These are phyloP conservation scores for Zymoseptoria crescenta DNA, from an alignment of 2,329 filamentous ascomycete species.

Conservation along the genomic window DNA sequence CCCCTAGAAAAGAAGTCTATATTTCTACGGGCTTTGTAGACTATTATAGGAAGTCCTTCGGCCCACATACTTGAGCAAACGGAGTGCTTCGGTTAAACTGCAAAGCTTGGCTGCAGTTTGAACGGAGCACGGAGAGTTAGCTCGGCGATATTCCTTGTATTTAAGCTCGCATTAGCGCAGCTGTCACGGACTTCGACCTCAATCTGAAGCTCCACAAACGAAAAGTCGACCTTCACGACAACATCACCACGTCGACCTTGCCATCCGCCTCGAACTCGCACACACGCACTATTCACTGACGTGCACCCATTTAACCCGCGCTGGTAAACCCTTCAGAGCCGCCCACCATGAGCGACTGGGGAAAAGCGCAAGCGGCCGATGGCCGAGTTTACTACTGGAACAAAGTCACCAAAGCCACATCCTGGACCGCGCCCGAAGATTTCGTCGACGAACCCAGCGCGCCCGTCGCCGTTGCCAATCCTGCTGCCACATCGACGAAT, in stretches of 20 bases:
- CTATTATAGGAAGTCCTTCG: too few species aligned
- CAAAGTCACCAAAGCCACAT: constrained; percentile 71
- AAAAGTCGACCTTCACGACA: background rate
- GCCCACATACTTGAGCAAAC: too few species aligned
- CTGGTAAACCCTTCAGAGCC: background rate
- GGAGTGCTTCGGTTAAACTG: too few species aligned
- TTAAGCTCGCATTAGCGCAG: background rate
- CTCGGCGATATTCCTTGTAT: too few species aligned
- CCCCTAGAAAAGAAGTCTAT: too few species aligned
- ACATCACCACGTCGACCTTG: background rate
- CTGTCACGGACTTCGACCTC: background rate
- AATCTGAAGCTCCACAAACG: background rate
- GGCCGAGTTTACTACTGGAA: constrained; percentile 92
- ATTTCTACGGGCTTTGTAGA: too few species aligned
- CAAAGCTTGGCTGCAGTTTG: too few species aligned
- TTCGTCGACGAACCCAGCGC: constrained; percentile 51
- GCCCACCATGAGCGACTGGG: constrained; percentile 22
- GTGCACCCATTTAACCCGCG: background rate
- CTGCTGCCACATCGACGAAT: constrained; percentile 58
- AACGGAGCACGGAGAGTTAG: too few species aligned
- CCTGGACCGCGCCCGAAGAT: constrained; percentile 91
- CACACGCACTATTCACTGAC: background rate
- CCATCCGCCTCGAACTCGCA: background rate
- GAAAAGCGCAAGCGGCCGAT: constrained; percentile 22
- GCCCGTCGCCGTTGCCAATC: constrained; percentile 48